Conservation (phyloP, 257 asterid genomes). For the Solanum pinnatisectum region DNA sequence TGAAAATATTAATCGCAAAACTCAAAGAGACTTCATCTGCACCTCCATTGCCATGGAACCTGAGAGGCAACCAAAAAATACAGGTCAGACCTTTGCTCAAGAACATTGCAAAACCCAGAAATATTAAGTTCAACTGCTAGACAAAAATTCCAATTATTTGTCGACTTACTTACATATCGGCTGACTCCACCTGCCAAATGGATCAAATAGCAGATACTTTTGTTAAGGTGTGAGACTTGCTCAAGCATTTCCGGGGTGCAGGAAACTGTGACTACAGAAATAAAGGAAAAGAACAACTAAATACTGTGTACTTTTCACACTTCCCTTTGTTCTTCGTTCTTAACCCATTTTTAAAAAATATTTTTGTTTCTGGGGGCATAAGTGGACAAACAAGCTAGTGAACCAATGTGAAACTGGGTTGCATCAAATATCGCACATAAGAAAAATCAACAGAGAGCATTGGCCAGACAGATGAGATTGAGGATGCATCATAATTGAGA, state of each 20-base stretch:
- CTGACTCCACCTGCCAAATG: not conserved
- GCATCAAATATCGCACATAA: not conserved
- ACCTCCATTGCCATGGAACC: conserved; percentile 56
- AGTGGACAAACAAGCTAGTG: not conserved
- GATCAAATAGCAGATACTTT: not conserved
- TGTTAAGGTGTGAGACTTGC: not conserved
- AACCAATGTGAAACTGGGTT: not conserved
- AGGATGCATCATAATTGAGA: not conserved
- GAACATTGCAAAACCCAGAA: not conserved
- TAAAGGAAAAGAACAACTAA: not conserved
- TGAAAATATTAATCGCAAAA: conserved; percentile 54
- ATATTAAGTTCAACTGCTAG: not conserved
- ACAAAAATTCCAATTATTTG: not conserved
- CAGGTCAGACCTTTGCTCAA: conserved; percentile 2
- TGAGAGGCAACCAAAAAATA: conserved; percentile 20
- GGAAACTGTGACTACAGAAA: not conserved
- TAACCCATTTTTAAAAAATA: not conserved
- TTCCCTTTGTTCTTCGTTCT: not conserved
- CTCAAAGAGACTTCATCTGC: conserved; percentile 58
- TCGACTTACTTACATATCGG: not conserved
- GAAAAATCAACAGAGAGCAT: not conserved
- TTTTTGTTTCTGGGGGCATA: not conserved
- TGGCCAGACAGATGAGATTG: not conserved
- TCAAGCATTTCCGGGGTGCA: not conserved
- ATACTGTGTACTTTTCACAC: not conserved